Percentiles rank a stretch among this genome's conserved stretches.
These are phyloP conservation scores for Rosellinia necatrix DNA, from an alignment of 2,329 filamentous ascomycete species.

Conservation along the genomic window DNA sequence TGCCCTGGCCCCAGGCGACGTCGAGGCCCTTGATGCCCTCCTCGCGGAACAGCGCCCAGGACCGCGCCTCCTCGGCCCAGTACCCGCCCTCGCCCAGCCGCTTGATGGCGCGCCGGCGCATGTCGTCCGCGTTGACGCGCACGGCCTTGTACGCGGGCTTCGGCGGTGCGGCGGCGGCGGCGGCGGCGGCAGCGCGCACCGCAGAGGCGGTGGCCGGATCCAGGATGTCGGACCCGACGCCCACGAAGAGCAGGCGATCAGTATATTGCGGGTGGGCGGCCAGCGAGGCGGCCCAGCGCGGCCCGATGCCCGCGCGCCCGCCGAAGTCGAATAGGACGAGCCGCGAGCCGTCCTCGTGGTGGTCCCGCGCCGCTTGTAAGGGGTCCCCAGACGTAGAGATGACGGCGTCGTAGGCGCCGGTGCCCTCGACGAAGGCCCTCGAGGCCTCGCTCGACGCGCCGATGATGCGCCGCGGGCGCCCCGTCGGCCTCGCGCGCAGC, in stretches of 20 bases:
- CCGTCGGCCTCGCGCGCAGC: constrained; percentile 16
- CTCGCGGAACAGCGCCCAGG: constrained; percentile 30
- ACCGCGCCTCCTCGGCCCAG: constrained; percentile 23
- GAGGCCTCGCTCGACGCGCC: constrained; percentile 36
- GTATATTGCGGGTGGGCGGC: neutral
- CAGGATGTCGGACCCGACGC: constrained; percentile 30
- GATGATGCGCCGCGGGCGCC: constrained; percentile 29
- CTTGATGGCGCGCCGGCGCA: constrained; percentile 32
- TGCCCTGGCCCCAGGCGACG: constrained; percentile 37
- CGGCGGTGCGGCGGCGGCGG: neutral
- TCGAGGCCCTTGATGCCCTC: constrained; percentile 32
- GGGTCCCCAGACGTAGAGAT: constrained; percentile 25
- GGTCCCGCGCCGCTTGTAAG: neutral
- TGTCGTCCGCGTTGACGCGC: constrained; percentile 30
- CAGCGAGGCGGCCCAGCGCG: constrained; percentile 32
- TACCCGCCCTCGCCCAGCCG: constrained; percentile 34
- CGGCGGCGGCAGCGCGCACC: neutral
- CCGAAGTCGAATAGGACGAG: constrained; percentile 40
- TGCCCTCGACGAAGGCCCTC: constrained; percentile 32
- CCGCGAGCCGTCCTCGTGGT: neutral
- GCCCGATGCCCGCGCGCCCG: constrained; percentile 30
- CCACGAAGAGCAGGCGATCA: constrained; percentile 21
- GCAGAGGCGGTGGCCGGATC: constrained; percentile 13
- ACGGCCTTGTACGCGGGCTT: constrained; percentile 9
- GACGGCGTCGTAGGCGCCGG: constrained; percentile 34